phyloP scores from a whole-genome alignment of 495 filamentous ascomycete species.

The Rhypophila decipiens region DNA sequence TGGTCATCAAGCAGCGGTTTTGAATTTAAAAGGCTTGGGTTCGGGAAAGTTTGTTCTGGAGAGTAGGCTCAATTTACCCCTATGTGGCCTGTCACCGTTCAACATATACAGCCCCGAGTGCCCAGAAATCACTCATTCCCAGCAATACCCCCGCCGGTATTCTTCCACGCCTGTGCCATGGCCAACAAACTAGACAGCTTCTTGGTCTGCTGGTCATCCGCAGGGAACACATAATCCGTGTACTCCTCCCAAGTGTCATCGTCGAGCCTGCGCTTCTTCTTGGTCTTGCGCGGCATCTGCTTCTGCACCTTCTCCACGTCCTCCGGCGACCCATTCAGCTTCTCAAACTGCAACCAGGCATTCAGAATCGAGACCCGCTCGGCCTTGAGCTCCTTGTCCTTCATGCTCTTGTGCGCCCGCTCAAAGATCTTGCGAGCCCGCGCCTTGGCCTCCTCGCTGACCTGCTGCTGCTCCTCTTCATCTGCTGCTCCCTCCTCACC shows the following conservation, averaged over 20 bases:
- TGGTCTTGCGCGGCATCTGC: conserved; percentile 89
- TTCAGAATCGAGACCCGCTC: conserved; percentile 86
- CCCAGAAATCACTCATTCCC: no score
- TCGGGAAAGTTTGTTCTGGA: no score
- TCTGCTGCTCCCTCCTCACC: conserved; percentile 37
- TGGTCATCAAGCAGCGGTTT: no score
- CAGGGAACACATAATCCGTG: conserved; percentile 94
- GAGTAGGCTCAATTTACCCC: no score
- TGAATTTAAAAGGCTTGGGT: no score
- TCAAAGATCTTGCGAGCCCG: conserved; percentile 80
- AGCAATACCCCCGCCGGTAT: conserved; percentile 39
- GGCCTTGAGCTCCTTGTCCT: conserved; percentile 88
- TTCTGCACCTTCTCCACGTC: conserved; percentile 81
- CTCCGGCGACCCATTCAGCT: conserved; percentile 67
- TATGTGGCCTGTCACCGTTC: no score
- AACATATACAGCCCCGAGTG: no score
- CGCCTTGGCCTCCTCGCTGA: conserved; percentile 76
- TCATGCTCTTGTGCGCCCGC: conserved; percentile 81
- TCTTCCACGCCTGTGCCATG: conserved; percentile 86
- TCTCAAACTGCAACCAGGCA: conserved; percentile 87
- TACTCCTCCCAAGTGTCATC: conserved; percentile 97
- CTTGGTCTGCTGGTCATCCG: conserved; percentile 82
- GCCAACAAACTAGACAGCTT: conserved; percentile 77
- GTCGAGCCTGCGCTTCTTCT: conserved; percentile 89
- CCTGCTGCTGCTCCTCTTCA: conserved; percentile 57